phyloP scores from a whole-genome alignment of 1,139 yeast genomes.

The Debaryomyces udenii region DNA sequence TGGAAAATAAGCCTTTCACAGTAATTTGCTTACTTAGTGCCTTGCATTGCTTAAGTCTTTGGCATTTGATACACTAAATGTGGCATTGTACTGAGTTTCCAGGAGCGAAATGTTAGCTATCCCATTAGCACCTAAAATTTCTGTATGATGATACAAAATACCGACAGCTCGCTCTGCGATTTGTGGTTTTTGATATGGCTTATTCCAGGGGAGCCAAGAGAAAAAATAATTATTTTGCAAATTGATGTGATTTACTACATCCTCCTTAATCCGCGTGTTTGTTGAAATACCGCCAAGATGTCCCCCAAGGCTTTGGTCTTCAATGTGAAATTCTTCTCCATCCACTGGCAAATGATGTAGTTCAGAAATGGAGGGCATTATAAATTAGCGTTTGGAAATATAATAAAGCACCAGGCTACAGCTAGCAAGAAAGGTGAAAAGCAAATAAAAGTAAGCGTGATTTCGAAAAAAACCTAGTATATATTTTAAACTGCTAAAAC shows the following conservation, averaged over 20 bases:
- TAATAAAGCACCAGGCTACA: neutral
- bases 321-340: slow-evolving; percentile 5
- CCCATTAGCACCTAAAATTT: neutral
- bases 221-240: no score
- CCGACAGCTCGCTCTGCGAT: neutral
- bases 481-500: no score
- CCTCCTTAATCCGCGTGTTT: no score
- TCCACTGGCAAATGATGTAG: slow-evolving; percentile 1
- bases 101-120: no score
- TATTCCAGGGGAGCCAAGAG: no score
- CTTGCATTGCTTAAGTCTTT: no score
- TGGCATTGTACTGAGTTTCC: no score
- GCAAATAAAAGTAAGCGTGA: slow-evolving; percentile 4
- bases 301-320: slow-evolving; percentile 1
- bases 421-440: slow-evolving; percentile 9
- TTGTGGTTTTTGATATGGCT: no score
- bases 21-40: no score
- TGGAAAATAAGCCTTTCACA: no score
- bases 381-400: neutral
- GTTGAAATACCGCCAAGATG: neutral
- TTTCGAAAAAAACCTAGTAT: neutral
- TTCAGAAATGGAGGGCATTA: slow-evolving; percentile 6
- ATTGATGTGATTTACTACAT: no score
- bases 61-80: no score
- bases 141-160: neutral